phyloP scores from a whole-genome alignment of 768 basidiomycete species.

The Scleroderma citrinum region DNA sequence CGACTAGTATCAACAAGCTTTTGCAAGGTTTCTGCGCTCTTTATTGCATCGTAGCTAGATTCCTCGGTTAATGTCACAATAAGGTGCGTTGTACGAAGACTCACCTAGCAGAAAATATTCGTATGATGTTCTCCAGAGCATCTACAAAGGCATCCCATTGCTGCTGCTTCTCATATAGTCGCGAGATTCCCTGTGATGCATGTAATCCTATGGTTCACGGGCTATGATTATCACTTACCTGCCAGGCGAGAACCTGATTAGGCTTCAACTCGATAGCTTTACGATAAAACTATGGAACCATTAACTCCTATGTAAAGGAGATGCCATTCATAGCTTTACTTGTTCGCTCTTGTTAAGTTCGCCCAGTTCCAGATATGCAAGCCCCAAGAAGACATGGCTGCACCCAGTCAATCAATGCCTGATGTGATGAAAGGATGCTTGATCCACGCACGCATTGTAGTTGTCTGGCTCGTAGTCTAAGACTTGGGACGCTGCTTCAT shows the following conservation, averaged over 20 bases:
- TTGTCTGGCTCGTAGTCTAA: slow-evolving; percentile 75
- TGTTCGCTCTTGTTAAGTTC: slow-evolving; percentile 74
- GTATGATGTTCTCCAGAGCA: slow-evolving; percentile 50
- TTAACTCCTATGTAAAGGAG: slow-evolving; percentile 11
- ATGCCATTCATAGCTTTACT: slow-evolving; percentile 44
- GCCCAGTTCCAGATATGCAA: slow-evolving; percentile 73
- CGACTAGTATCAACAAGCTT: slow-evolving; percentile 62
- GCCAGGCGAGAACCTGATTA: slow-evolving; percentile 74
- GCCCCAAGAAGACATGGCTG: slow-evolving; percentile 82
- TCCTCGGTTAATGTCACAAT: not conserved
- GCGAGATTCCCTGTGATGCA: slow-evolving; percentile 55
- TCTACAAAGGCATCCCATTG: slow-evolving; percentile 55
- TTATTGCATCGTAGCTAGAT: slow-evolving; percentile 63
- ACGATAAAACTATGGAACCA: slow-evolving; percentile 55
- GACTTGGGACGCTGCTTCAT: slow-evolving; percentile 57
- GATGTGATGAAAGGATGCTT: not conserved
- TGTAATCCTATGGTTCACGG: slow-evolving; percentile 9
- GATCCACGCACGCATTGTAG: slow-evolving; percentile 72
- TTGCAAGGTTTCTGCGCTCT: slow-evolving; percentile 78
- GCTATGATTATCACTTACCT: slow-evolving; percentile 42
- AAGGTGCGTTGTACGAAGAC: slow-evolving; percentile 13
- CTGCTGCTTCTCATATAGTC: slow-evolving; percentile 60
- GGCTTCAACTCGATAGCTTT: slow-evolving; percentile 70
- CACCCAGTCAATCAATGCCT: slow-evolving; percentile 1
- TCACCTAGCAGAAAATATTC: slow-evolving; percentile 55